These are phyloP conservation scores for Blastocystis sp. DNA, from an alignment of 352 stramenopile species.

Conservation along the genomic window DNA sequence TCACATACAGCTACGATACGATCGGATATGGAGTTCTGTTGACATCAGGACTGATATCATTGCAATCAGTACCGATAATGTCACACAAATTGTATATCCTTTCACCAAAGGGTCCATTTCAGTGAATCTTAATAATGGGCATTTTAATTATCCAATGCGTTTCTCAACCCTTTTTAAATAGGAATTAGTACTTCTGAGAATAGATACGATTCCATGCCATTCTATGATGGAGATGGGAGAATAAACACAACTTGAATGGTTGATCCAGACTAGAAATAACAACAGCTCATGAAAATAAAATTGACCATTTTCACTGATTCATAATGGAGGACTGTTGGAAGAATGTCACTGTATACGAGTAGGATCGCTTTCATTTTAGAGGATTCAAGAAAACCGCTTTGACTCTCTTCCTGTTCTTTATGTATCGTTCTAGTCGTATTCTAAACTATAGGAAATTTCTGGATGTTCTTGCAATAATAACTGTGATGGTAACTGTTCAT, in stretches of 20 bases:
- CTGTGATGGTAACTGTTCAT: background rate
- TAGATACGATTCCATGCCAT: no score
- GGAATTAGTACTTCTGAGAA: background rate
- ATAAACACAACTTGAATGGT: no score
- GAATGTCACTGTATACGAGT: background rate
- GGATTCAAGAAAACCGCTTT: background rate
- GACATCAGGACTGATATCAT: conserved; percentile 6
- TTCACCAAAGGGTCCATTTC: background rate
- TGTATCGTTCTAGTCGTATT: background rate
- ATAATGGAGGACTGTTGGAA: background rate
- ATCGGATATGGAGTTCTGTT: background rate
- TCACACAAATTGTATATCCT: conserved; percentile 29
- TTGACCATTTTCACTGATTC: background rate
- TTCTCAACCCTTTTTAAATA: background rate
- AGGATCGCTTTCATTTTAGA: background rate
- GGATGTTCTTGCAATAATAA: background rate
- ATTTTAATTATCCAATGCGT: background rate
- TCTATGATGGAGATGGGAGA: no score
- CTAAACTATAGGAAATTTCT: background rate
- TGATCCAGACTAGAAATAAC: no score
- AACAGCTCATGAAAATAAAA: no score
- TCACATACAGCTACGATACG: background rate
- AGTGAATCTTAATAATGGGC: background rate
- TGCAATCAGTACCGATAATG: background rate
- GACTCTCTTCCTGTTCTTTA: background rate